phyloP scores from a whole-genome alignment of 108 stramenopile species.

The Skeletonema tropicum region DNA sequence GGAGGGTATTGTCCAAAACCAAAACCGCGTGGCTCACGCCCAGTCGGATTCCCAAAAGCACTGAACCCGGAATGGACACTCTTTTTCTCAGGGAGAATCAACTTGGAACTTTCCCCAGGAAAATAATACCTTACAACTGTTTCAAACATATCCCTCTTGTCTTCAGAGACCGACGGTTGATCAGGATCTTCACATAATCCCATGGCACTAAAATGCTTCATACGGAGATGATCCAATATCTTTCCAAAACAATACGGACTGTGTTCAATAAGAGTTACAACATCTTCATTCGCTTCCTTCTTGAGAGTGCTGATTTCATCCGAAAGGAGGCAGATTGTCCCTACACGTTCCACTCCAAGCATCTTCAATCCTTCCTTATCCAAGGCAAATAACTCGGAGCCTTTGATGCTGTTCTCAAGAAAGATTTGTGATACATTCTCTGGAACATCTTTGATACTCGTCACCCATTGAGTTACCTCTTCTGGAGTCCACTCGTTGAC shows the following conservation, averaged over 20 bases:
- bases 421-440: neutral
- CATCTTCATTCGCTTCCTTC: neutral
- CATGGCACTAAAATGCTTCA: neutral
- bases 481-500: slow-evolving; percentile 24
- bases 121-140: slow-evolving; percentile 22
- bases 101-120: slow-evolving; percentile 30
- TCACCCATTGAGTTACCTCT: slow-evolving; percentile 24
- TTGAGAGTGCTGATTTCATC: slow-evolving; percentile 18
- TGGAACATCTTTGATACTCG: slow-evolving; percentile 2
- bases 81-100: neutral
- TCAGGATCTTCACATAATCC: neutral
- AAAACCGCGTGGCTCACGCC: too few relatives aligned
- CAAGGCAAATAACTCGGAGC: slow-evolving; percentile 22
- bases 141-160: slow-evolving; percentile 15
- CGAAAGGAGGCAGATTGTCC: slow-evolving; percentile 17
- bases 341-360: slow-evolving; percentile 18
- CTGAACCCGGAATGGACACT: too few relatives aligned
- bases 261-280: neutral
- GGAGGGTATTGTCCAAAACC: too few relatives aligned
- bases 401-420: slow-evolving; percentile 7
- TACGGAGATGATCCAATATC: slow-evolving; percentile 7
- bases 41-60: too few relatives aligned
- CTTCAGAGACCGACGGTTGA: neutral
- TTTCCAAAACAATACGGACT: slow-evolving; percentile 9
- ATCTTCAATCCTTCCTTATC: slow-evolving; percentile 25